Percentiles rank a stretch among this genome's conserved stretches.
These are phyloP conservation scores for Beauveria brongniartii DNA, from an alignment of 2,329 filamentous ascomycete species.

Conservation along the genomic window DNA sequence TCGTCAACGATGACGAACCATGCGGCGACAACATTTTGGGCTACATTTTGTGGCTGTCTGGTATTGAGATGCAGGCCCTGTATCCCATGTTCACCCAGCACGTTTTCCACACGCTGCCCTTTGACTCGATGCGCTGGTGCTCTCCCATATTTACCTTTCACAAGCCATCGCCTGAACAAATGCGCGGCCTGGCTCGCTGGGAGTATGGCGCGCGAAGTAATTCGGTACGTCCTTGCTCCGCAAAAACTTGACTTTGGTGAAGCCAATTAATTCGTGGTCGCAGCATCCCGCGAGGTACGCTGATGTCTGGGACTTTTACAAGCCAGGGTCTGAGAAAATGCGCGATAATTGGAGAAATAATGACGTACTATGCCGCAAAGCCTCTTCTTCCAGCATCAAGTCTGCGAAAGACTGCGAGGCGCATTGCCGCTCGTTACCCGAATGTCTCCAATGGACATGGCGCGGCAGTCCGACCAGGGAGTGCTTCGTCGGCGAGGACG, in stretches of 20 bases:
- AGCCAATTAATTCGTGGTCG: constrained; percentile 12
- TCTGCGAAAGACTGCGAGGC: constrained; percentile 1
- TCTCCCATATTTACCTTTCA: constrained; percentile 13
- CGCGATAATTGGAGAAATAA: constrained; percentile 13
- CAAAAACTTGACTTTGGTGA: neutral
- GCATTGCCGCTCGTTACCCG: neutral
- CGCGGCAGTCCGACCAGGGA: neutral
- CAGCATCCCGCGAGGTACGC: constrained; percentile 5
- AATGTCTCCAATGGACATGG: constrained; percentile 8
- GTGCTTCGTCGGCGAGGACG: neutral
- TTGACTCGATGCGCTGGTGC: constrained; percentile 12
- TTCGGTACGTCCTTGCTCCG: neutral
- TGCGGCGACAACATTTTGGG: constrained; percentile 14
- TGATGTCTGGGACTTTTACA: constrained; percentile 11
- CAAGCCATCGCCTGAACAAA: constrained; percentile 11
- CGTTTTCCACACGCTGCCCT: constrained; percentile 5
- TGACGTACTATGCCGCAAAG: constrained; percentile 1
- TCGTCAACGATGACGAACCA: constrained; percentile 8
- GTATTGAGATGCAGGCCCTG: constrained; percentile 11
- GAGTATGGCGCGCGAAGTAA: constrained; percentile 11
- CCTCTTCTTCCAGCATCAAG: neutral
- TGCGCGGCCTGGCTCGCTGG: constrained; percentile 11
- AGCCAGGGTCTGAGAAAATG: neutral
- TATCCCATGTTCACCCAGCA: constrained; percentile 14
- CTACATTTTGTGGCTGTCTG: constrained; percentile 4